A percentile compares a stretch with the other conserved stretches of the same genome.
Evolutionary conservation across 805 yeast species (phyloP).

Genomic region (Barnettozyma botsteinii): DNA sequence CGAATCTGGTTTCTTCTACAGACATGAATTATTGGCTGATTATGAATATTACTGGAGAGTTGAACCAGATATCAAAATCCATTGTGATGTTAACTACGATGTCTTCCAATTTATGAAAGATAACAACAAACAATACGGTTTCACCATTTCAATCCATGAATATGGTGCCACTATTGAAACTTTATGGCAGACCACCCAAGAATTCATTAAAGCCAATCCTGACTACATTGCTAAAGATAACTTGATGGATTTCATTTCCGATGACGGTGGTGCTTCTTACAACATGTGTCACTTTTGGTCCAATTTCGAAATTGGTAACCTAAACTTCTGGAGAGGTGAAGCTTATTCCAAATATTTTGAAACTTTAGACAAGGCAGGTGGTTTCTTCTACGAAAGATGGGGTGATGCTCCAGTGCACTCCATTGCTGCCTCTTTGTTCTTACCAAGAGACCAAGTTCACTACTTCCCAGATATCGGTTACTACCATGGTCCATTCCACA

Average conservation of each 20-base stretch:
- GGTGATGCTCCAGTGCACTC: slow-evolving; percentile 92
- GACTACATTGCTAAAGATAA: slow-evolving; percentile 39
- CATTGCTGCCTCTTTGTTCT: slow-evolving; percentile 60
- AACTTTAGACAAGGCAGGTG: slow-evolving; percentile 61
- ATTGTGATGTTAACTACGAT: slow-evolving; percentile 62
- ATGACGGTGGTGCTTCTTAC: slow-evolving; percentile 61
- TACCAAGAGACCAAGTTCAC: slow-evolving; percentile 54
- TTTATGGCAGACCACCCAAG: slow-evolving; percentile 54
- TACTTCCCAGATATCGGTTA: slow-evolving; percentile 76
- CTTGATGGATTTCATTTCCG: slow-evolving; percentile 56
- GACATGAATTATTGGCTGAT: slow-evolving; percentile 51
- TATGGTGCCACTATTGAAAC: slow-evolving; percentile 56
- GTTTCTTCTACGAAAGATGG: slow-evolving; percentile 86
- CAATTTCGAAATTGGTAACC: slow-evolving; percentile 68
- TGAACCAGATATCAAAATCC: slow-evolving; percentile 60
- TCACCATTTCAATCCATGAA: slow-evolving; percentile 64
- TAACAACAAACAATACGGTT: slow-evolving; percentile 58
- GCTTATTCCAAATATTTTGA: slow-evolving; percentile 60
- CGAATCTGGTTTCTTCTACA: slow-evolving; percentile 53
- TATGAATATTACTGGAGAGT: slow-evolving; percentile 76
- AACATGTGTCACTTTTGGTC: slow-evolving; percentile 83
- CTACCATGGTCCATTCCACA: slow-evolving; percentile 70
- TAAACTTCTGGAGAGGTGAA: slow-evolving; percentile 60
- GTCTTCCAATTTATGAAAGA: slow-evolving; percentile 57
- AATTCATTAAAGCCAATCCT: slow-evolving; percentile 41